phyloP scores from a whole-genome alignment of 768 basidiomycete genomes.

The Serendipita sp. region DNA sequence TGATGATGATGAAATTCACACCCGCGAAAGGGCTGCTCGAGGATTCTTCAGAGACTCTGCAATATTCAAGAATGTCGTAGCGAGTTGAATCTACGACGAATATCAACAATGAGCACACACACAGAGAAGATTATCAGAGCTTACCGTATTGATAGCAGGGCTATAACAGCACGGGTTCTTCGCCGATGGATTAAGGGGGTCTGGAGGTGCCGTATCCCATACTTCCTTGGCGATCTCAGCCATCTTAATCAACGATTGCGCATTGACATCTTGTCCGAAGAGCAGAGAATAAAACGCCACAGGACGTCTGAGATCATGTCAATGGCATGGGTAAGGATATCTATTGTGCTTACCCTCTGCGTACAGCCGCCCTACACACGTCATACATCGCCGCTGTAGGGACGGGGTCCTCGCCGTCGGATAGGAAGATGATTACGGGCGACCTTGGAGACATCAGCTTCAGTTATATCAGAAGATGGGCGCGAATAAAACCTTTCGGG shows the following conservation, averaged over 20 bases:
- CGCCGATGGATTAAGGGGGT: slow-evolving; percentile 22
- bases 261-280: slow-evolving; percentile 26
- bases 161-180: slow-evolving; percentile 31
- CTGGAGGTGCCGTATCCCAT: slow-evolving; percentile 28
- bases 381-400: not conserved
- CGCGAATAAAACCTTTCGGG: not conserved
- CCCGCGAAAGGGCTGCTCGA: slow-evolving; percentile 18
- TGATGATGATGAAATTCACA: not conserved
- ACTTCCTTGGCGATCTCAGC: slow-evolving; percentile 32
- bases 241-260: slow-evolving; percentile 29
- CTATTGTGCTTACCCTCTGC: not conserved
- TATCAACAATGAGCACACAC: no score
- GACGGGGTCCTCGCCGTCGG: not conserved
- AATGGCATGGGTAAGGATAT: not conserved
- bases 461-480: not conserved
- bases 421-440: not conserved
- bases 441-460: not conserved
- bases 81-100: slow-evolving; percentile 26
- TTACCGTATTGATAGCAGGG: slow-evolving; percentile 35
- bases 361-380: not conserved
- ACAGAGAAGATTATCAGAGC: no score
- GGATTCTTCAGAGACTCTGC: slow-evolving; percentile 43
- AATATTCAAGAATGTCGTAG: slow-evolving; percentile 41
- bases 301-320: slow-evolving; percentile 25
- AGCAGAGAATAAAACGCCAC: slow-evolving; percentile 44